phyloP scores from a whole-genome alignment of 441 rosid species.

The Viola pubescens region DNA sequence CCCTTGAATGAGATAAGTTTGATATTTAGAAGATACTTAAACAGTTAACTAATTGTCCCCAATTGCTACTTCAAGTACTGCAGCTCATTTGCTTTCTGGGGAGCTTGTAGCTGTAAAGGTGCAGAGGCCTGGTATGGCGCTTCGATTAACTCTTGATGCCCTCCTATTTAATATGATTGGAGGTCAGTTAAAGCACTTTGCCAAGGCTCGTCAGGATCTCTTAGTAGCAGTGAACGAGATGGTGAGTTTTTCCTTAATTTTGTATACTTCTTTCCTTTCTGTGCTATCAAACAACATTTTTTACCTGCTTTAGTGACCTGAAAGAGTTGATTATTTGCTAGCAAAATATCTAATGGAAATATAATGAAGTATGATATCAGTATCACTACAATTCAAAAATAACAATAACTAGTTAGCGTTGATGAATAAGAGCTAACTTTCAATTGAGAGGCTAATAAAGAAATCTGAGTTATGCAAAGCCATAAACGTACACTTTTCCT shows the following conservation, averaged over 20 bases:
- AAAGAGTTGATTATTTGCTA: too few species aligned
- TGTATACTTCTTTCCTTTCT: constrained; percentile 6
- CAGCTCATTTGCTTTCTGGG: constrained; percentile 97
- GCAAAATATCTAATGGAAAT: too few species aligned
- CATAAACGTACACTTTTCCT: too few species aligned
- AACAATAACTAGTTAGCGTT: too few species aligned
- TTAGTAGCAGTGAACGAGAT: constrained; percentile 93
- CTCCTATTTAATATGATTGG: constrained; percentile 85
- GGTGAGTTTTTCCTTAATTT: constrained; percentile 43
- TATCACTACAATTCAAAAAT: too few species aligned
- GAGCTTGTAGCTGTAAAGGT: constrained; percentile 98
- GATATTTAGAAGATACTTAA: constrained; percentile 8
- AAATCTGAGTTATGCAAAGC: not conserved
- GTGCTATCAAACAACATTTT: not conserved
- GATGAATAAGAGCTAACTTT: not conserved
- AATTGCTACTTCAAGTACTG: constrained; percentile 46
- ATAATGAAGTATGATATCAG: too few species aligned
- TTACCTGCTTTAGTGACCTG: too few species aligned
- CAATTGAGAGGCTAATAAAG: not conserved
- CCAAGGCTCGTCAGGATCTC: constrained; percentile 89
- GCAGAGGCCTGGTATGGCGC: constrained; percentile 92
- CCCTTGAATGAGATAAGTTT: not conserved
- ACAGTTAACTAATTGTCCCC: constrained; percentile 23
- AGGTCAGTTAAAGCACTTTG: constrained; percentile 90
- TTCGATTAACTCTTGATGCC: constrained; percentile 85